These are phyloP conservation scores for Xylaria castorea DNA, from an alignment of 495 filamentous ascomycete genomes.

Conservation along the genomic window DNA sequence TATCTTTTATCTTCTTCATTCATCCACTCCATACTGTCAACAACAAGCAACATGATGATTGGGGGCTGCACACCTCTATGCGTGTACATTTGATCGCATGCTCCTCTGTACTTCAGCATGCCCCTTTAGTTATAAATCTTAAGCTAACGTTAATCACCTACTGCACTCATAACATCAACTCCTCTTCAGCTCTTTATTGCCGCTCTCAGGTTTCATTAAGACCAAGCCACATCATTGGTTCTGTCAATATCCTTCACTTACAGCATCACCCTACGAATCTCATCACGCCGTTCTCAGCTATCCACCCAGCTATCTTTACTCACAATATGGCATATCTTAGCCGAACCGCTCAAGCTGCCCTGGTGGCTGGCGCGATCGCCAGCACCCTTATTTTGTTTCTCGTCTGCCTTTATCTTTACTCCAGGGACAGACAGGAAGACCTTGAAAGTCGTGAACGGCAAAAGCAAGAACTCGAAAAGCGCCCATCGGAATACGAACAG, in stretches of 20 bases:
- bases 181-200: neutral
- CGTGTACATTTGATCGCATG: neutral
- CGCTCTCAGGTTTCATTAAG: neutral
- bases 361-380: neutral
- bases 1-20: neutral
- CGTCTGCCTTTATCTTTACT: neutral
- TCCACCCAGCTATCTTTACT: neutral
- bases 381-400: neutral
- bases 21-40: neutral
- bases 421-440: neutral
- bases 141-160: too few species aligned
- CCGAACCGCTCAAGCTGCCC: neutral
- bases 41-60: neutral
- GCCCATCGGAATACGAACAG: neutral
- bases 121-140: neutral
- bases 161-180: too few species aligned
- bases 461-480: neutral
- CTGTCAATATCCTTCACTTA: neutral
- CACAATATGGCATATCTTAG: conserved; percentile 5
- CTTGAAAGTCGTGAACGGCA: neutral
- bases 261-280: neutral
- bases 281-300: neutral
- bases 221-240: neutral
- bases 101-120: neutral
- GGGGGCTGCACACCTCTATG: too few species aligned